phyloP scores from a whole-genome alignment of 2,329 filamentous ascomycete genomes.

The Aureobasidium sp. region DNA sequence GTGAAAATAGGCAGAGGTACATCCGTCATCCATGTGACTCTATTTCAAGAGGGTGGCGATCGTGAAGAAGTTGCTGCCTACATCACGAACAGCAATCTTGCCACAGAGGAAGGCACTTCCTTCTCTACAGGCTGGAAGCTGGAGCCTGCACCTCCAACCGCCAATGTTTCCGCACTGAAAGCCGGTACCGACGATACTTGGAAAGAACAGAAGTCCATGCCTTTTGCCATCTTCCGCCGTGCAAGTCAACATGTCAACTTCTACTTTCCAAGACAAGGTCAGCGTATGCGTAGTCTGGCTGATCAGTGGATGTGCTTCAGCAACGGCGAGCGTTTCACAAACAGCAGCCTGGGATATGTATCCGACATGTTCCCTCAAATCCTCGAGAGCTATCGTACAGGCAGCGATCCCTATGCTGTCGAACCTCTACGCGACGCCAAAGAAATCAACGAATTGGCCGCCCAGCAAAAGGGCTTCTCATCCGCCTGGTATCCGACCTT shows the following conservation, averaged over 20 bases:
- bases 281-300: slow-evolving; percentile 34
- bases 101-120: slow-evolving; percentile 50
- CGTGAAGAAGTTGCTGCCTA: slow-evolving; percentile 56
- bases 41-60: slow-evolving; percentile 40
- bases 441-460: slow-evolving; percentile 20
- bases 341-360: slow-evolving; percentile 57
- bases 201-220: slow-evolving; percentile 37
- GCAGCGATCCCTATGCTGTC: slow-evolving; percentile 29
- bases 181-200: slow-evolving; percentile 43
- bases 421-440: slow-evolving; percentile 22
- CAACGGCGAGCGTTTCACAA: slow-evolving; percentile 57
- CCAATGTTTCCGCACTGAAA: slow-evolving; percentile 36
- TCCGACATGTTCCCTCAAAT: slow-evolving; percentile 63
- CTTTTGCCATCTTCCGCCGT: slow-evolving; percentile 40
- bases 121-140: slow-evolving; percentile 50
- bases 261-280: slow-evolving; percentile 45
- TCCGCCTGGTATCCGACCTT: slow-evolving; percentile 71
- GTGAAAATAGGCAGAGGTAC: slow-evolving; percentile 58
- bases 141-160: slow-evolving; percentile 37
- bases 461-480: slow-evolving; percentile 25
- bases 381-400: slow-evolving; percentile 42
- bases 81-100: slow-evolving; percentile 57
- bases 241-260: slow-evolving; percentile 46
- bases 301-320: slow-evolving; percentile 63
- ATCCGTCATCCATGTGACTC: slow-evolving; percentile 55